Percentiles rank a stretch among this genome's conserved stretches.
Evolutionary conservation across 208 protist genomes (phyloP).

Genomic region (Phytomonas sp.): DNA sequence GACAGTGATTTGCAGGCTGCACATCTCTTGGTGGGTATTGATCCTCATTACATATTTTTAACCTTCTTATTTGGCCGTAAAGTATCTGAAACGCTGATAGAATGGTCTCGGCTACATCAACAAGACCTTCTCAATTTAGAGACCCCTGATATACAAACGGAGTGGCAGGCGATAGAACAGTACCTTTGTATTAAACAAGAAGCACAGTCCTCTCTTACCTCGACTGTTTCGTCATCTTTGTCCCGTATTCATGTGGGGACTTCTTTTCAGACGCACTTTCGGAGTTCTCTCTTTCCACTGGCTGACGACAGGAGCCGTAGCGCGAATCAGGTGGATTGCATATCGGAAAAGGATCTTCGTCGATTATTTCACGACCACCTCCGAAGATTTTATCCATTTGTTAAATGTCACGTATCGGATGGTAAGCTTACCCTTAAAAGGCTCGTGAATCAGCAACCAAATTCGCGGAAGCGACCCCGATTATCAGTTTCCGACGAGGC

Average conservation of each 20-base stretch:
- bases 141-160: background rate
- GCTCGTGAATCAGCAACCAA: background rate
- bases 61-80: constrained; percentile 8
- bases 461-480: background rate
- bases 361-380: constrained; percentile 60
- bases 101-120: background rate
- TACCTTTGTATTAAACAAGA: background rate
- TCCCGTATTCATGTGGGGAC: background rate
- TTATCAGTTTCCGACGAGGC: background rate
- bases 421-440: constrained; percentile 25
- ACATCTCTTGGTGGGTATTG: background rate
- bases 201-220: background rate
- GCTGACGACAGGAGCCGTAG: background rate
- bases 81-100: background rate
- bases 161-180: background rate
- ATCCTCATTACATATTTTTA: constrained; percentile 10
- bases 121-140: background rate
- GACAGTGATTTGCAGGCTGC: background rate
- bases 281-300: background rate
- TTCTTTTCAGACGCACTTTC: background rate
- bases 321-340: background rate
- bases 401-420: constrained; percentile 44
- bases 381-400: constrained; percentile 48
- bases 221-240: background rate
- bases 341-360: constrained; percentile 49